Conservation (phyloP, 169 alveolate genomes). For the Plasmodium yoelii region DNA sequence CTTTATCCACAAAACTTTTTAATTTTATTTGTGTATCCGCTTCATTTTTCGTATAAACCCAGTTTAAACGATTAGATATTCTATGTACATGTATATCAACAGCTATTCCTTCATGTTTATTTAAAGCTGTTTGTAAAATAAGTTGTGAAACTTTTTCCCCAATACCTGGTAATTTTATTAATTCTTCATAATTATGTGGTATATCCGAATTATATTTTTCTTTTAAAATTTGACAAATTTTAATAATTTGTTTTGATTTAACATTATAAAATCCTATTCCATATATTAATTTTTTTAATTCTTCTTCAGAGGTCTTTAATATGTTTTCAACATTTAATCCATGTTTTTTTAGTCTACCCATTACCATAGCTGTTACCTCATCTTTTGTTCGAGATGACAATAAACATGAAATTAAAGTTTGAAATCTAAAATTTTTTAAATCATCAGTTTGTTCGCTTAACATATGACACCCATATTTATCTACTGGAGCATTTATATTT, state of each 20-base stretch:
- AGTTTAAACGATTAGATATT: slow-evolving; percentile 88
- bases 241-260: slow-evolving; percentile 92
- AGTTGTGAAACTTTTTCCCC: slow-evolving; percentile 96
- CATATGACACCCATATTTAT: slow-evolving; percentile 85
- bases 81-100: slow-evolving; percentile 95
- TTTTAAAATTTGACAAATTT: slow-evolving; percentile 87
- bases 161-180: slow-evolving; percentile 94
- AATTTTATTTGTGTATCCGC: slow-evolving; percentile 91
- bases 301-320: slow-evolving; percentile 81
- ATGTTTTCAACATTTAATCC: slow-evolving; percentile 86
- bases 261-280: slow-evolving; percentile 95
- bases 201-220: slow-evolving; percentile 91
- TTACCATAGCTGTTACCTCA: slow-evolving; percentile 87
- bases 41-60: slow-evolving; percentile 95
- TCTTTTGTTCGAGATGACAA: slow-evolving; percentile 92
- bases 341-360: slow-evolving; percentile 82
- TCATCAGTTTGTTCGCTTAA: slow-evolving; percentile 80
- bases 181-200: slow-evolving; percentile 91
- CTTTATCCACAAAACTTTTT: slow-evolving; percentile 90
- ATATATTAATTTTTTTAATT: slow-evolving; percentile 88
- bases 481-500: slow-evolving; percentile 83
- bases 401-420: slow-evolving; percentile 88
- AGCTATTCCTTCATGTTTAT: slow-evolving; percentile 92
- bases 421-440: slow-evolving; percentile 82
- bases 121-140: slow-evolving; percentile 89